A percentile compares a stretch with the other conserved stretches of the same genome.
Evolutionary conservation across 345 rosid species (phyloP).

Genomic region (Eutrema heterophyllum): DNA sequence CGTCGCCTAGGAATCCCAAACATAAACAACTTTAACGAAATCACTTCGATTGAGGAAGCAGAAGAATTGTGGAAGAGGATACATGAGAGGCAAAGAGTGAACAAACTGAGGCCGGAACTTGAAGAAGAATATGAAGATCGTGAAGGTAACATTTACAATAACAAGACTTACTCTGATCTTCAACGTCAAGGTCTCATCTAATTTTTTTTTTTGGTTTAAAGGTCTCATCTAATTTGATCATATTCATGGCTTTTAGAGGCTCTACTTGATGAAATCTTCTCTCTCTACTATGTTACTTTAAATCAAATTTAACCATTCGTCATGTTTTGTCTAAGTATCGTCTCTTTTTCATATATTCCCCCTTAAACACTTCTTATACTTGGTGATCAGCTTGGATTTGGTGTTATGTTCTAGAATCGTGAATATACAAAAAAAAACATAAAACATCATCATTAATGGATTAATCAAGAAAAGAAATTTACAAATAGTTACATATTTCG

Average conservation of each 20-base stretch:
- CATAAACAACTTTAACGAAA: constrained; percentile 96
- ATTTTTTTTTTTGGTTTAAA: too few relatives aligned
- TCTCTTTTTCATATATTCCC: background rate
- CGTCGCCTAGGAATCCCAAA: constrained; percentile 97
- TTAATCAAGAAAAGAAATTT: background rate
- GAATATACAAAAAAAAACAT: background rate
- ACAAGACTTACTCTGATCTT: constrained; percentile 91
- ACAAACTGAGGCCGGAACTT: constrained; percentile 97
- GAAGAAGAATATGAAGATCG: constrained; percentile 99
- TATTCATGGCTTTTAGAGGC: background rate
- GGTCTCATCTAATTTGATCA: constrained; percentile 59
- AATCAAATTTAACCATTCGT: background rate
- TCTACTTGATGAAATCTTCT: background rate
- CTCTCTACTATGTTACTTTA: background rate
- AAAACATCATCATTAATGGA: background rate
- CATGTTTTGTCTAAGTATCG: background rate
- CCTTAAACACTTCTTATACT: background rate
- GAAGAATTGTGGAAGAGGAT: constrained; percentile 90
- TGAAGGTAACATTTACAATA: constrained; percentile 98
- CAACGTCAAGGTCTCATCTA: constrained; percentile 95
- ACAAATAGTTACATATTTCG: background rate
- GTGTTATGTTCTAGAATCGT: background rate
- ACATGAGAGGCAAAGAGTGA: constrained; percentile 77
- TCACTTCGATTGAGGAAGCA: constrained; percentile 94
- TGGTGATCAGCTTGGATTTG: background rate